These are phyloP conservation scores for Angophora floribunda DNA, from an alignment of 345 rosid genomes.

Conservation along the genomic window DNA sequence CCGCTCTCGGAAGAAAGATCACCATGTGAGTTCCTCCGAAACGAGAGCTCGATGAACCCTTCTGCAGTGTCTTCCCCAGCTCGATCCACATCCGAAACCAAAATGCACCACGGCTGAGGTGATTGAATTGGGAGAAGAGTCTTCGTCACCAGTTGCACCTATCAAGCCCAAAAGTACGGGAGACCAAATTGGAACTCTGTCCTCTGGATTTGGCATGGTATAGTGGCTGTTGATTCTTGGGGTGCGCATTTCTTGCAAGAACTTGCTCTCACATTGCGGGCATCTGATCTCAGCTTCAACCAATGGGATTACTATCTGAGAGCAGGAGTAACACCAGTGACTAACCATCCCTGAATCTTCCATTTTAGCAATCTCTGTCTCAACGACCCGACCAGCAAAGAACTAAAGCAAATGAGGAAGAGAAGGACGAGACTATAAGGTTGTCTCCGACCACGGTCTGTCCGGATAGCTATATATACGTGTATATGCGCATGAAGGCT, in stretches of 20 bases:
- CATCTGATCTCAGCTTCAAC: constrained; percentile 32
- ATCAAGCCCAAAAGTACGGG: constrained; percentile 28
- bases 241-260: constrained; percentile 39
- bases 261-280: constrained; percentile 45
- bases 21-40: not conserved
- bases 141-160: constrained; percentile 2
- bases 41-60: not conserved
- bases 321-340: constrained; percentile 66
- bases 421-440: not conserved
- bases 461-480: not conserved
- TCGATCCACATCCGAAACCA: not conserved
- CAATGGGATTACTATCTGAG: constrained; percentile 32
- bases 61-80: not conserved
- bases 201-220: constrained; percentile 5
- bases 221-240: not conserved
- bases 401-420: not conserved
- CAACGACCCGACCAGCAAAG: not conserved
- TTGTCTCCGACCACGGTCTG: not conserved
- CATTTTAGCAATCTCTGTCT: constrained; percentile 18
- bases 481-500: not conserved
- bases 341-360: constrained; percentile 36
- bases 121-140: not conserved
- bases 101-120: not conserved
- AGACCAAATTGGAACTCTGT: constrained; percentile 23
- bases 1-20: not conserved